Evolutionary conservation across 2,329 filamentous ascomycete genomes (phyloP).

Genomic region (Helicocarpus griseus): DNA sequence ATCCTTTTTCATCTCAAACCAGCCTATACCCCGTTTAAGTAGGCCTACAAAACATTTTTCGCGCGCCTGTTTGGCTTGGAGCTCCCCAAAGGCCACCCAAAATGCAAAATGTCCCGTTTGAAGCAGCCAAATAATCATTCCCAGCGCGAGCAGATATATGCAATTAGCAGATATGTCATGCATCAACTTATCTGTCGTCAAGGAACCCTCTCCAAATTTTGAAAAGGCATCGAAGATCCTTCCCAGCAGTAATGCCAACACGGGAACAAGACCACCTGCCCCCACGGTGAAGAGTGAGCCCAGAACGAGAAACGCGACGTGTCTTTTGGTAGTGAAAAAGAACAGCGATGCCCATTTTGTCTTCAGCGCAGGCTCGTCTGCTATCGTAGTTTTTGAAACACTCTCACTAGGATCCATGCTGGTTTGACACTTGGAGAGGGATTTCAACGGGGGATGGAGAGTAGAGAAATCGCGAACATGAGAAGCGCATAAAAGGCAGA

Average conservation of each 20-base stretch:
- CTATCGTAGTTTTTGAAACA: not conserved
- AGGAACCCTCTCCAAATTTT: conserved; percentile 49
- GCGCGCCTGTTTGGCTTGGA: conserved; percentile 61
- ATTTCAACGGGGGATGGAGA: not conserved
- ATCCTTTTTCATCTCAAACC: conserved; percentile 67
- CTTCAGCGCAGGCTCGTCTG: not conserved
- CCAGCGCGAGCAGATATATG: conserved; percentile 54
- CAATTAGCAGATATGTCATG: conserved; percentile 50
- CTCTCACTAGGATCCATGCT: conserved; percentile 2
- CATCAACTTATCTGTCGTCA: conserved; percentile 44
- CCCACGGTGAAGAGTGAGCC: conserved; percentile 49
- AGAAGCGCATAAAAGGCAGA: not conserved
- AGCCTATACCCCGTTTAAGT: conserved; percentile 63
- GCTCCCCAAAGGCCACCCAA: conserved; percentile 72
- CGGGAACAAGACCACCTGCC: conserved; percentile 54
- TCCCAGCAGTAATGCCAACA: conserved; percentile 62
- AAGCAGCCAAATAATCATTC: conserved; percentile 55
- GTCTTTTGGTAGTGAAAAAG: conserved; percentile 56
- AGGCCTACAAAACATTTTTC: conserved; percentile 57
- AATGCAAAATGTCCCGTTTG: conserved; percentile 57
- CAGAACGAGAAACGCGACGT: conserved; percentile 45
- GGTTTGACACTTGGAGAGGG: not conserved
- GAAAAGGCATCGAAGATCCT: conserved; percentile 64
- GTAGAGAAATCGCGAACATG: not conserved
- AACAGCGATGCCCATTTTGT: conserved; percentile 53